Evolutionary conservation across 306 rosid genomes (phyloP).

Genomic region (Lotus japonicus): DNA sequence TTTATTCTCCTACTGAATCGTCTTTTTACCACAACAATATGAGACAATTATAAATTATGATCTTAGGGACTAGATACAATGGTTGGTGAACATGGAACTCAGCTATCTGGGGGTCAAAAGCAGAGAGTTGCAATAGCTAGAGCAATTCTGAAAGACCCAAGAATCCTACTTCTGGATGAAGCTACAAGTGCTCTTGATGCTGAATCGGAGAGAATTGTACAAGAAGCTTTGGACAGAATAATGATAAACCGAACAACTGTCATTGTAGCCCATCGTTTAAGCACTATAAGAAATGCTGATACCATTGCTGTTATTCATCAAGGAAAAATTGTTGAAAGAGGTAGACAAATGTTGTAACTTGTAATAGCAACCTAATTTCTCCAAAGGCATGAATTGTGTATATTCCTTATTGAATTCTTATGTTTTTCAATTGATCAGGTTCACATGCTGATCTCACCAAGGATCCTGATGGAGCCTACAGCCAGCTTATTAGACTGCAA

Average conservation of each 20-base stretch:
- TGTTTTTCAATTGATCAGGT: conserved; percentile 30
- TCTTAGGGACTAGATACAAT: conserved; percentile 48
- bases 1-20: not conserved
- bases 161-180: conserved; percentile 55
- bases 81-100: conserved; percentile 61
- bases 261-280: conserved; percentile 61
- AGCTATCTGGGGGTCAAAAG: conserved; percentile 55
- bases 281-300: conserved; percentile 48
- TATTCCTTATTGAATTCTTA: not conserved
- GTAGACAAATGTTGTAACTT: conserved; percentile 10
- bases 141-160: conserved; percentile 56
- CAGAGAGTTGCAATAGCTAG: conserved; percentile 58
- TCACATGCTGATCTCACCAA: conserved; percentile 42
- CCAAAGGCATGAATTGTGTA: not conserved
- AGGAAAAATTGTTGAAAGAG: conserved; percentile 53
- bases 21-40: not conserved
- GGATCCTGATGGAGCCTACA: conserved; percentile 47
- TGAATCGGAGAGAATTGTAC: conserved; percentile 59
- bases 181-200: conserved; percentile 46
- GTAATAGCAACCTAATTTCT: not conserved
- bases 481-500: conserved; percentile 53
- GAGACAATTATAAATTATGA: not conserved
- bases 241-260: conserved; percentile 53
- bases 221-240: conserved; percentile 46
- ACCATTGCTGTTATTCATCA: conserved; percentile 48